Conservation (phyloP, 2,329 filamentous ascomycete genomes). For the Drechslera avenae region DNA sequence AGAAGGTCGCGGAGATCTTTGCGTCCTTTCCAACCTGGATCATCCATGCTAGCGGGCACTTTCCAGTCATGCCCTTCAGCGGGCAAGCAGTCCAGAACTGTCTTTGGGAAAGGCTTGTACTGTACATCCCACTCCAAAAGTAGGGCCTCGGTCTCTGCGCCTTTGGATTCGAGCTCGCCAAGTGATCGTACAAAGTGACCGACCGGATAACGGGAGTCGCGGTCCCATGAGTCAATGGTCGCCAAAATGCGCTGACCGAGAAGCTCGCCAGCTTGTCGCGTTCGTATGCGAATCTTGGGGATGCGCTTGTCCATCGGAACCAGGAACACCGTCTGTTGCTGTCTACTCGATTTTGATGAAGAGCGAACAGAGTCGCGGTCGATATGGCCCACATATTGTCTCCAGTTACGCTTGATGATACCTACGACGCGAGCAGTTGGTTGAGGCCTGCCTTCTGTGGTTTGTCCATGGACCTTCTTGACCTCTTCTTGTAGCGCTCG, state of each 20-base stretch:
- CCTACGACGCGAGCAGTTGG: slow-evolving; percentile 93
- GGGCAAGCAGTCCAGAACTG: slow-evolving; percentile 90
- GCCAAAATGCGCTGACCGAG: slow-evolving; percentile 90
- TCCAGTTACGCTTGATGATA: slow-evolving; percentile 93
- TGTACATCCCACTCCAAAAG: slow-evolving; percentile 96
- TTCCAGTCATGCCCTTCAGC: slow-evolving; percentile 91
- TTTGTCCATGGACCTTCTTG: slow-evolving; percentile 78
- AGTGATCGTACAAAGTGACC: slow-evolving; percentile 94
- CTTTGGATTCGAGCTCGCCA: slow-evolving; percentile 93
- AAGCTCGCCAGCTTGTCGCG: slow-evolving; percentile 85
- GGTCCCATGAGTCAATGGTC: slow-evolving; percentile 93
- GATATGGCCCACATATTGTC: slow-evolving; percentile 95
- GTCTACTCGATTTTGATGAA: slow-evolving; percentile 74
- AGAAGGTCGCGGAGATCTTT: slow-evolving; percentile 83
- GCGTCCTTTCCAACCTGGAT: slow-evolving; percentile 85
- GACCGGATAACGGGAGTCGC: slow-evolving; percentile 87
- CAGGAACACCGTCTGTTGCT: slow-evolving; percentile 91
- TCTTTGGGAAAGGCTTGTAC: slow-evolving; percentile 95
- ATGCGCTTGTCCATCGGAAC: slow-evolving; percentile 98
- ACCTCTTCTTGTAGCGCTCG: slow-evolving; percentile 90
- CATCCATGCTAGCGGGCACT: slow-evolving; percentile 77
- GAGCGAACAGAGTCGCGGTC: slow-evolving; percentile 83
- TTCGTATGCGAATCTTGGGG: slow-evolving; percentile 92
- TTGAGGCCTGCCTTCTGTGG: slow-evolving; percentile 76
- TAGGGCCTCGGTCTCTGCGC: slow-evolving; percentile 94